A percentile compares a stretch with the other conserved stretches of the same genome.
Conservation (phyloP, 2,329 filamentous ascomycete species). For the Sphaerulina musiva region DNA sequence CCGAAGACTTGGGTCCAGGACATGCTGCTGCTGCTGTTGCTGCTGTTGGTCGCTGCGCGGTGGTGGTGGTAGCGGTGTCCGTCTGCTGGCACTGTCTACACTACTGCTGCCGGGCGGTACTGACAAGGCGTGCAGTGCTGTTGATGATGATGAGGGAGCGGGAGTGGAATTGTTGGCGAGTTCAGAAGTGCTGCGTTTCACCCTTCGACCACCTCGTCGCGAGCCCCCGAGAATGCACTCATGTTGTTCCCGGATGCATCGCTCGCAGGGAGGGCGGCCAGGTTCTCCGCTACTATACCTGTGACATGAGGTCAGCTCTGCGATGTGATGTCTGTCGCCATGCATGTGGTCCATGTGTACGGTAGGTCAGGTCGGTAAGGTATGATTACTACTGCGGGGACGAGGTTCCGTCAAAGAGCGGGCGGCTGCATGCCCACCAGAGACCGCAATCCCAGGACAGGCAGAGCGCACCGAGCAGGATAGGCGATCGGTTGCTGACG, state of each 20-base stretch:
- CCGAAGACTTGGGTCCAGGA: constrained; percentile 8
- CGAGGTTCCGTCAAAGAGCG: constrained; percentile 5
- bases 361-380: too few relatives aligned
- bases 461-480: not conserved
- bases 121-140: not conserved
- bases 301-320: constrained; percentile 6
- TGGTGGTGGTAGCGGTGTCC: constrained; percentile 14
- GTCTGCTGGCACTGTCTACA: constrained; percentile 20
- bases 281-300: constrained; percentile 31
- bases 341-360: not conserved
- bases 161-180: constrained; percentile 6
- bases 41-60: constrained; percentile 8
- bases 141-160: not conserved
- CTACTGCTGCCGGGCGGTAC: not conserved
- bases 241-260: constrained; percentile 32
- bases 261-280: constrained; percentile 29
- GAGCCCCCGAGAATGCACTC: constrained; percentile 32
- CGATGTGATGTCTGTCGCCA: not conserved
- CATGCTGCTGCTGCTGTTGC: constrained; percentile 1
- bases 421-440: not conserved
- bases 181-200: constrained; percentile 24
- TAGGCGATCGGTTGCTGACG: constrained; percentile 11
- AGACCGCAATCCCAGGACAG: not conserved
- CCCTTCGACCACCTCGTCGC: constrained; percentile 28
- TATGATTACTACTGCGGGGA: not conserved